Conservation (phyloP, 169 alveolate species). For the Cystoisospora suis region DNA sequence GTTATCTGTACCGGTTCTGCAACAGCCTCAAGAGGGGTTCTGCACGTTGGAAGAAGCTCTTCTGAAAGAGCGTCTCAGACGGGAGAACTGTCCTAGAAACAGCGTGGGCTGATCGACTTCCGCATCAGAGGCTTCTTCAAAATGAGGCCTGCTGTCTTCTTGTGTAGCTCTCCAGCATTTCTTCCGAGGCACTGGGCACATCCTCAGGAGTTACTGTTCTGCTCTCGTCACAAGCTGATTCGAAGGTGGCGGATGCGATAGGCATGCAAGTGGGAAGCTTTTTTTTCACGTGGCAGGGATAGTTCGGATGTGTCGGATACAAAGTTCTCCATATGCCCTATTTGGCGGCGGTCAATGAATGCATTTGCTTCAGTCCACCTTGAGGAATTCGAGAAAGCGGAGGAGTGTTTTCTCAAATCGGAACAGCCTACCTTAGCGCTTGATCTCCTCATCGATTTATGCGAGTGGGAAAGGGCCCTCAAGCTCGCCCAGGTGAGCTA, state of each 20-base stretch:
- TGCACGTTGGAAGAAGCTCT: too few species aligned
- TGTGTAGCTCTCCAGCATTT: background rate
- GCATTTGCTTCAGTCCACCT: background rate
- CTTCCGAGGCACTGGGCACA: too few species aligned
- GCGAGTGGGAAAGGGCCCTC: conserved; percentile 86
- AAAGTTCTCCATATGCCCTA: background rate
- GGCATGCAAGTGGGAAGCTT: background rate
- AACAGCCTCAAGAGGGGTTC: background rate
- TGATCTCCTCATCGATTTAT: conserved; percentile 87
- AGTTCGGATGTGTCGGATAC: too few species aligned
- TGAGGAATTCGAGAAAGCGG: conserved; percentile 69
- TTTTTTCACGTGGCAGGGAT: too few species aligned
- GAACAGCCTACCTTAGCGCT: conserved; percentile 81
- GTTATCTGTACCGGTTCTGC: background rate
- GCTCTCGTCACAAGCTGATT: too few species aligned
- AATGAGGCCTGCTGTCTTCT: background rate
- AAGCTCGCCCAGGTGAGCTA: conserved; percentile 75
- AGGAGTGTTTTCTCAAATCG: conserved; percentile 80
- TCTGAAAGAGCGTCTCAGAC: too few species aligned
- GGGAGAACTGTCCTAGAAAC: too few species aligned
- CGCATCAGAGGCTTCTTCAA: too few species aligned
- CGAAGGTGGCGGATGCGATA: too few species aligned
- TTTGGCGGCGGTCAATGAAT: background rate
- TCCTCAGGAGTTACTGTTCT: too few species aligned
- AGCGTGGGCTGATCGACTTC: too few species aligned